phyloP scores from a whole-genome alignment of 2,329 filamentous ascomycete species.

The Aspergillus felis region DNA sequence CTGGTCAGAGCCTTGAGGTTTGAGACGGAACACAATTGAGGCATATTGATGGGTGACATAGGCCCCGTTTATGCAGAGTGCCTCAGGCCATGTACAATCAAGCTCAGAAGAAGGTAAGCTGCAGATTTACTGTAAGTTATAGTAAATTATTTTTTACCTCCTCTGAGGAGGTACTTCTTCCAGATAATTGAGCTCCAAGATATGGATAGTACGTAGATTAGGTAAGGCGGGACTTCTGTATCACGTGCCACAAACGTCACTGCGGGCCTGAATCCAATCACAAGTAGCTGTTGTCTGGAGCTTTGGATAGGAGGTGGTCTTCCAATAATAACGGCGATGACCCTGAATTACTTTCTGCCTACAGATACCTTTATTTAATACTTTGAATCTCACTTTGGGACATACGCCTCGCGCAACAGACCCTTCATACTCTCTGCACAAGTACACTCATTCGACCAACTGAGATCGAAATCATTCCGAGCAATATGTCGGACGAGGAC shows the following conservation, averaged over 20 bases:
- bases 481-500: slow-evolving; percentile 35
- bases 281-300: slow-evolving; percentile 8
- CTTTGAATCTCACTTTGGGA: not conserved
- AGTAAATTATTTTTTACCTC: not conserved
- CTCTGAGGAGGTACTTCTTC: not conserved
- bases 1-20: not conserved
- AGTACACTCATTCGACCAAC: not conserved
- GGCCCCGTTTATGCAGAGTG: not conserved
- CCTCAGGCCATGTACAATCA: not conserved
- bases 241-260: slow-evolving; percentile 7
- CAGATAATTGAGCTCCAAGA: not conserved
- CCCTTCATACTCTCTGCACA: not conserved
- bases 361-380: not conserved
- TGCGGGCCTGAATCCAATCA: not conserved
- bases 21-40: not conserved
- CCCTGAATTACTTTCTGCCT: slow-evolving; percentile 21
- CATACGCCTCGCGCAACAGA: not conserved
- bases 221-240: not conserved
- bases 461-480: not conserved
- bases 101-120: not conserved
- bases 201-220: not conserved
- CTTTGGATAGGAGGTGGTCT: slow-evolving; percentile 4
- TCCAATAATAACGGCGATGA: not conserved
- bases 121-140: not conserved
- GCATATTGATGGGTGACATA: not conserved